A percentile compares a stretch with the other conserved stretches of the same genome.
phyloP scores from a whole-genome alignment of 495 filamentous ascomycete species.

The Xylaria longipes region DNA sequence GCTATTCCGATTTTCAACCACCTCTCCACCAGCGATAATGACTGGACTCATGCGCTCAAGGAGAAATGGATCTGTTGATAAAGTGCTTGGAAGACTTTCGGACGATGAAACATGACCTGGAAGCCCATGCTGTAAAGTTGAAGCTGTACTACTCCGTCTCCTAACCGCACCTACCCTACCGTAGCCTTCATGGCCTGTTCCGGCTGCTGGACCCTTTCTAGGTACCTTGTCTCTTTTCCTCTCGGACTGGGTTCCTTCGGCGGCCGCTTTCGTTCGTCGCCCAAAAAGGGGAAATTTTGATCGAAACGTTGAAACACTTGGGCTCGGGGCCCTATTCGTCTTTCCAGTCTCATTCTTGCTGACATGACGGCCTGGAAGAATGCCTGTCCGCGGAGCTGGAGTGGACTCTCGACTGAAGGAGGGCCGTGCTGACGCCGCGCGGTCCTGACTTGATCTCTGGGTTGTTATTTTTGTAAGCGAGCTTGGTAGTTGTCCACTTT shows the following conservation, averaged over 20 bases:
- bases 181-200: constrained; percentile 96
- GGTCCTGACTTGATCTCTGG: constrained; percentile 35
- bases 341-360: constrained; percentile 44
- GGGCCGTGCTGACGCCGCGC: constrained; percentile 34
- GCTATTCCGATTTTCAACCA: constrained; percentile 63
- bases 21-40: constrained; percentile 78
- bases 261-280: constrained; percentile 71
- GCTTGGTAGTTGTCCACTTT: constrained; percentile 47
- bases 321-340: constrained; percentile 54
- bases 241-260: constrained; percentile 56
- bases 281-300: constrained; percentile 78
- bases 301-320: constrained; percentile 50
- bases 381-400: constrained; percentile 43
- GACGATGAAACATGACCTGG: constrained; percentile 57
- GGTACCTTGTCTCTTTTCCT: constrained; percentile 60
- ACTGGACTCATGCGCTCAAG: constrained; percentile 84
- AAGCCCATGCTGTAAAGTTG: constrained; percentile 50
- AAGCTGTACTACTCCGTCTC: constrained; percentile 64
- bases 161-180: constrained; percentile 69
- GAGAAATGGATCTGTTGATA: constrained; percentile 60
- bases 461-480: constrained; percentile 39
- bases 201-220: constrained; percentile 86
- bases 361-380: constrained; percentile 27
- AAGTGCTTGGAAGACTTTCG: constrained; percentile 52
- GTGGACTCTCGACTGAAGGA: constrained; percentile 47